phyloP scores from a whole-genome alignment of 2,329 filamentous ascomycete genomes.

The Beauveria brongniartii region DNA sequence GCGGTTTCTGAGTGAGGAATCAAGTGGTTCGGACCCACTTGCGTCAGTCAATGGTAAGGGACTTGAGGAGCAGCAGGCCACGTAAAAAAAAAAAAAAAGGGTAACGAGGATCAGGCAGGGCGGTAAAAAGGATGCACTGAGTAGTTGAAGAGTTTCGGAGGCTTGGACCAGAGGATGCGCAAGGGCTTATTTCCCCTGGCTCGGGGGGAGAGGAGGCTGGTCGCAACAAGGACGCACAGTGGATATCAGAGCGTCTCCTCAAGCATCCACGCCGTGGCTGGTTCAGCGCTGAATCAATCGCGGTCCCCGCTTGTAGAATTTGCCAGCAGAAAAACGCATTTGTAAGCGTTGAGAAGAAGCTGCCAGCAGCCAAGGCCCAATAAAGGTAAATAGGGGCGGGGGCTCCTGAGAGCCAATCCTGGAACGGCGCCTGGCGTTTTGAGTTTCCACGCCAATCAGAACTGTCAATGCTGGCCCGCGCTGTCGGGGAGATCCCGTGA shows the following conservation, averaged over 20 bases:
- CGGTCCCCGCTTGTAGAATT: conserved; percentile 1
- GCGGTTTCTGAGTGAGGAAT: conserved; percentile 6
- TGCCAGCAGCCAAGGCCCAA: neutral
- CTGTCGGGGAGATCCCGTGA: neutral
- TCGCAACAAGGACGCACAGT: neutral
- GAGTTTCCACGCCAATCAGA: too few species aligned
- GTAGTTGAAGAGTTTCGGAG: neutral
- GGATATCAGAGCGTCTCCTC: neutral
- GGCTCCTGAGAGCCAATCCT: conserved; percentile 6
- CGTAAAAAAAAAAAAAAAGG: neutral
- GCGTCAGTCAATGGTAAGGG: neutral
- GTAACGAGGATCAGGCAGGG: neutral
- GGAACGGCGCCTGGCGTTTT: neutral
- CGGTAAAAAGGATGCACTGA: neutral
- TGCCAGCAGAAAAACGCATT: conserved; percentile 11
- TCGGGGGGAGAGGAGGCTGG: neutral
- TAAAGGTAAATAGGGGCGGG: neutral
- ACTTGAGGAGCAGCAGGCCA: neutral
- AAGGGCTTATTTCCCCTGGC: neutral
- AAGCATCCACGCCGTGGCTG: neutral
- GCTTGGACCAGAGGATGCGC: neutral
- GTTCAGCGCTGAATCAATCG: neutral
- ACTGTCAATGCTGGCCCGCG: neutral
- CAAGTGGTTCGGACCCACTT: neutral
- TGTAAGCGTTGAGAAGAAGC: conserved; percentile 7